A percentile compares a stretch with the other conserved stretches of the same genome.
Evolutionary conservation across 352 stramenopile genomes (phyloP).

Genomic region (Globisporangium ultimum): DNA sequence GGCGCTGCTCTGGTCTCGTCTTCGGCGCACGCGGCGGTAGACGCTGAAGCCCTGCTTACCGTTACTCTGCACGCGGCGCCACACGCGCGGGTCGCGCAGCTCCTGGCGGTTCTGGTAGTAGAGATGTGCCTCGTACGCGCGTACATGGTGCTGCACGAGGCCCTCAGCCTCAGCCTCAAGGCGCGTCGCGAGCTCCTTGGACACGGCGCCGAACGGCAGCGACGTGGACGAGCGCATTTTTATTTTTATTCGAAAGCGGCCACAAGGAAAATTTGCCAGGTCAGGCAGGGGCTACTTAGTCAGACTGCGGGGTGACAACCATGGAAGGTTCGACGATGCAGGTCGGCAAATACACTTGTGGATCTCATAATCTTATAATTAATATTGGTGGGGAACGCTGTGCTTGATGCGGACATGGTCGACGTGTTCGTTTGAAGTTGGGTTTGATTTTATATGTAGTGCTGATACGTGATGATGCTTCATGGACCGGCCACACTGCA

Average conservation of each 20-base stretch:
- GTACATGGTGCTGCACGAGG: conserved; percentile 20
- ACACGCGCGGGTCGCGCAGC: conserved; percentile 15
- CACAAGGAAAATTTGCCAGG: no score
- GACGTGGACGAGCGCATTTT: conserved; percentile 13
- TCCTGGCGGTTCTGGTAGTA: conserved; percentile 14
- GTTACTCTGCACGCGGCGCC: conserved; percentile 16
- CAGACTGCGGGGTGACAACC: no score
- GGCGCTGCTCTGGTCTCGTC: not conserved
- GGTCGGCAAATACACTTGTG: no score
- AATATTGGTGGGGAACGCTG: no score
- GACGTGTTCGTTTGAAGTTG: no score
- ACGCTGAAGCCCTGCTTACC: conserved; percentile 14
- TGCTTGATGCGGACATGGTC: no score
- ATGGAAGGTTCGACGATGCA: no score
- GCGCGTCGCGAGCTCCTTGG: conserved; percentile 10
- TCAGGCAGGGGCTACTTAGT: no score
- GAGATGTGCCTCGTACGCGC: conserved; percentile 18
- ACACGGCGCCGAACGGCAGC: conserved; percentile 13
- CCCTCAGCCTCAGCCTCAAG: conserved; percentile 17
- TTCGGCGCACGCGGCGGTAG: conserved; percentile 14
- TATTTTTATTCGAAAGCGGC: not conserved
- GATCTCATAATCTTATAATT: no score
- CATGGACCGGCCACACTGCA: no score
- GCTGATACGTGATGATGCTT: no score
- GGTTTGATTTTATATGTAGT: no score